Evolutionary conservation across 2,329 filamentous ascomycete genomes (phyloP).

Genomic region (Fusarium secorum): DNA sequence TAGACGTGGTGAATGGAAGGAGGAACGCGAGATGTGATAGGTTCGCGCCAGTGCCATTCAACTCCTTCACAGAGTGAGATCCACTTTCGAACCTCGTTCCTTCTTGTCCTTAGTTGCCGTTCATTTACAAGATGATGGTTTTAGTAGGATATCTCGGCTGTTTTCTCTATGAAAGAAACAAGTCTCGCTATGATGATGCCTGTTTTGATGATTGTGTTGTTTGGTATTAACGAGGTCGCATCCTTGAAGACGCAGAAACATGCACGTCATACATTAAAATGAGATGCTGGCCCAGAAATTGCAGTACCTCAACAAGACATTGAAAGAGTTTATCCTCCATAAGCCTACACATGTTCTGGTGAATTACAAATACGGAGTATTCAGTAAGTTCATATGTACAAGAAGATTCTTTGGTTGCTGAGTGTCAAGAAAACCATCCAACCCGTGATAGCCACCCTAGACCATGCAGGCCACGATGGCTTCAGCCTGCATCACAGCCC

Average conservation of each 20-base stretch:
- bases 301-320: neutral
- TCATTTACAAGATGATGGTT: neutral
- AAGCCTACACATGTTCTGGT: neutral
- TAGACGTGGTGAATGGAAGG: conserved; percentile 7
- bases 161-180: neutral
- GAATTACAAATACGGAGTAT: too few species aligned
- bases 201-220: neutral
- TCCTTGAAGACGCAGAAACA: neutral
- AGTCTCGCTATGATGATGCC: neutral
- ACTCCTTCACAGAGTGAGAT: neutral
- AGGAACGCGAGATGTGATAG: conserved; percentile 5
- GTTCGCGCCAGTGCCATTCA: neutral
- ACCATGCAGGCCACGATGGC: neutral
- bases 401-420: neutral
- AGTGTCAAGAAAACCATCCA: neutral
- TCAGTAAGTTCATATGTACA: neutral
- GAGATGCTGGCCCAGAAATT: neutral
- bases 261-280: neutral
- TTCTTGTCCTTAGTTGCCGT: neutral
- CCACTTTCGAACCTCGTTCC: conserved; percentile 4
- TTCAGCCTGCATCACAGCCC: neutral
- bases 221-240: neutral
- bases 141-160: neutral
- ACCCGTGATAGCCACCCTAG: neutral
- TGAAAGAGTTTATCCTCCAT: neutral